Evolutionary conservation across 176 grass and related monocot genomes (phyloP).

Genomic region (Oryza glaberrima): DNA sequence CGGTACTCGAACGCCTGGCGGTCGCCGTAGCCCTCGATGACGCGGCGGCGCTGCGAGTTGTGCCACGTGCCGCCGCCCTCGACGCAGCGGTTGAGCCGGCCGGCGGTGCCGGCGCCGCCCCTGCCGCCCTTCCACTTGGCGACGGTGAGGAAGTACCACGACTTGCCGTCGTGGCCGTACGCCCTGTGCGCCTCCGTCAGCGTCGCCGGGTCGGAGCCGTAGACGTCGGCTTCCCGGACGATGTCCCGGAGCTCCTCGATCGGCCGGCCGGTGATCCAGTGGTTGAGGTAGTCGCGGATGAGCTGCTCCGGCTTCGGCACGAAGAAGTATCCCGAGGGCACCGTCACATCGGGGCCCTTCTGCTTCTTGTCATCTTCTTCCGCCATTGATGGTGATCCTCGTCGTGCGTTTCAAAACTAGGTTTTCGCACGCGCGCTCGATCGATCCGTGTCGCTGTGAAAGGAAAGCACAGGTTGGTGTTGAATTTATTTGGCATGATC

Average conservation of each 20-base stretch:
- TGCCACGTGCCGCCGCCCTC: not conserved
- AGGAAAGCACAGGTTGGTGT: too few relatives aligned
- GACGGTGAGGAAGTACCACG: constrained; percentile 19
- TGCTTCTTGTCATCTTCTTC: too few relatives aligned
- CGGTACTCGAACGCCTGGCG: constrained; percentile 28
- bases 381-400: too few relatives aligned
- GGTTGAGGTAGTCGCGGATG: constrained; percentile 29
- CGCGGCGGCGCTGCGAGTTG: too few relatives aligned
- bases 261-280: not conserved
- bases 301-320: constrained; percentile 2
- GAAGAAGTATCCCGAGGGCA: constrained; percentile 2
- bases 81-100: not conserved
- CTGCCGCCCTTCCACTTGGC: constrained; percentile 2
- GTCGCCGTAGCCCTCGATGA: fast-evolving
- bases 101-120: not conserved
- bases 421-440: not conserved
- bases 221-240: not conserved
- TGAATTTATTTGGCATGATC: too few relatives aligned
- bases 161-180: not conserved
- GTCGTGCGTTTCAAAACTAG: not conserved
- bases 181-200: not conserved
- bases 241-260: not conserved
- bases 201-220: not conserved
- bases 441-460: too few relatives aligned
- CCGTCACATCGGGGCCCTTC: not conserved